Conservation (phyloP, 129 eudicot species). For the Lactuca sativa region DNA sequence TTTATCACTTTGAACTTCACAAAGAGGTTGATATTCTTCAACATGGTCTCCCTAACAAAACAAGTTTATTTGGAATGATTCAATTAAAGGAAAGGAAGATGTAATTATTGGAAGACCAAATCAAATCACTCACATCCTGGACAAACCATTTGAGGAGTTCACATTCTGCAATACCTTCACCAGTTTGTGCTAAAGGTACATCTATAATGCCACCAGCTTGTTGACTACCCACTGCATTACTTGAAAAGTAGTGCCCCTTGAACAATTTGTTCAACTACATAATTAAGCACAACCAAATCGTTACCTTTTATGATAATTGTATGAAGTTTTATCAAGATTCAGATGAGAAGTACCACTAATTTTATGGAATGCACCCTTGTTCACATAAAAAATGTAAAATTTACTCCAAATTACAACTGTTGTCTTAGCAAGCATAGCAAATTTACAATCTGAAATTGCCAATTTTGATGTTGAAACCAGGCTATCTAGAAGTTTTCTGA, state of each 20-base stretch:
- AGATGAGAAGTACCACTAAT: no score
- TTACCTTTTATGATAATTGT: slow-evolving; percentile 4
- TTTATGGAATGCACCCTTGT: no score
- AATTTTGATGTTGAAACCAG: no score
- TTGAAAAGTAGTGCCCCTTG: slow-evolving; percentile 54
- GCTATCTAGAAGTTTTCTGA: no score
- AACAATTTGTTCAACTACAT: slow-evolving; percentile 41
- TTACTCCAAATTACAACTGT: no score
- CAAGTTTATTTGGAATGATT: slow-evolving; percentile 1
- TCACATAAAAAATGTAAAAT: no score
- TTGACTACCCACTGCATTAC: slow-evolving; percentile 45
- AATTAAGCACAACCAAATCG: neutral
- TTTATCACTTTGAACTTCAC: slow-evolving; percentile 99
- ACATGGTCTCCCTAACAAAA: slow-evolving; percentile 77
- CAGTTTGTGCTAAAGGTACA: slow-evolving; percentile 95
- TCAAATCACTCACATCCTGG: slow-evolving; percentile 57
- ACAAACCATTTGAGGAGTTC: slow-evolving; percentile 98
- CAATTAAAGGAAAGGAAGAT: slow-evolving; percentile 12
- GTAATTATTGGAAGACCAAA: neutral
- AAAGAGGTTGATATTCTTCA: slow-evolving; percentile 94
- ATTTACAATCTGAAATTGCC: no score
- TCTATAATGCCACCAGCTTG: slow-evolving; percentile 56
- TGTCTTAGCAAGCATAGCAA: no score
- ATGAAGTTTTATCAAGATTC: neutral
- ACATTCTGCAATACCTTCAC: slow-evolving; percentile 99